These are phyloP conservation scores for Ascochyta fabae DNA, from an alignment of 2,329 filamentous ascomycete genomes.

Conservation along the genomic window DNA sequence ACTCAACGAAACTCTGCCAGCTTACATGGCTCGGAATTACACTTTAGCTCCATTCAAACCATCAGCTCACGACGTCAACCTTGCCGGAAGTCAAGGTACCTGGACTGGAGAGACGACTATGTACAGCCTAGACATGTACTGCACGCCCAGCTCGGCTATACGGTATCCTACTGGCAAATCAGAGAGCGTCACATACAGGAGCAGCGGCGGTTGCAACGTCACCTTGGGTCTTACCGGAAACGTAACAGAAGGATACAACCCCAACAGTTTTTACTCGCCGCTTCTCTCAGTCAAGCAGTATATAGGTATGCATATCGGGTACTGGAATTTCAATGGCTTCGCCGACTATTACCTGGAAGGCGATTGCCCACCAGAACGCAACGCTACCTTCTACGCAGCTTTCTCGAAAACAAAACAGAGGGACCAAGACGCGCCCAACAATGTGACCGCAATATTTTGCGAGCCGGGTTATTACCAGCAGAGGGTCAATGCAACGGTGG, in stretches of 20 bases:
- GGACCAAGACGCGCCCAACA: conserved; percentile 19
- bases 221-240: conserved; percentile 21
- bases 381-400: conserved; percentile 46
- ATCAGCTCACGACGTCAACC: conserved; percentile 9
- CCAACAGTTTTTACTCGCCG: not conserved
- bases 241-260: conserved; percentile 6
- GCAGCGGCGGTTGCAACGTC: conserved; percentile 31
- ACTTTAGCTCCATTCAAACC: conserved; percentile 54
- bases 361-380: conserved; percentile 41
- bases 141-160: conserved; percentile 24
- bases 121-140: conserved; percentile 46
- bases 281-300: conserved; percentile 23
- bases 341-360: conserved; percentile 41
- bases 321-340: conserved; percentile 40
- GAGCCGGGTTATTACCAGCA: conserved; percentile 54
- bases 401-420: conserved; percentile 21
- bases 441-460: conserved; percentile 34
- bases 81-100: conserved; percentile 9
- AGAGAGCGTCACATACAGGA: conserved; percentile 3
- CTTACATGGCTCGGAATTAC: conserved; percentile 54
- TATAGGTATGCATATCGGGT: conserved; percentile 54
- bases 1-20: conserved; percentile 54
- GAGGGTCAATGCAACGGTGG: conserved; percentile 51
- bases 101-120: conserved; percentile 38
- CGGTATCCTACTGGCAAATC: not conserved